Percentiles rank a stretch among this genome's conserved stretches.
Evolutionary conservation across 108 stramenopile species (phyloP).

Genomic region (Pseudonitzschia multiseries): DNA sequence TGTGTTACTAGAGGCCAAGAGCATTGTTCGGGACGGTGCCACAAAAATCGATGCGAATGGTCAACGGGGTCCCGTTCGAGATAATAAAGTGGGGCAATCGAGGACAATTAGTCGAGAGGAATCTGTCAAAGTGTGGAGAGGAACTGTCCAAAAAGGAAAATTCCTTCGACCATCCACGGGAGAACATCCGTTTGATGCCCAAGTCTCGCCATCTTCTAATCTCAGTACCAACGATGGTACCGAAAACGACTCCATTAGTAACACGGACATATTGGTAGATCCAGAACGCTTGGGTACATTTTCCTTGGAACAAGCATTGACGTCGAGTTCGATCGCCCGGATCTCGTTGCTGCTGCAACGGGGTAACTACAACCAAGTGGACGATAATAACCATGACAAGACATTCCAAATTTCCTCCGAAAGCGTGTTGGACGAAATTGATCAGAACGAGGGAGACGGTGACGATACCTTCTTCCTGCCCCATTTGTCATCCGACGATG

Average conservation of each 20-base stretch:
- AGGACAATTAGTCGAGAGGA: background rate
- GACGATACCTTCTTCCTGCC: background rate
- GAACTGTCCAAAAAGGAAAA: conserved; percentile 26
- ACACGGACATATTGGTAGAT: conserved; percentile 30
- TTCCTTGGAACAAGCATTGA: conserved; percentile 14
- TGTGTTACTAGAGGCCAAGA: conserved; percentile 14
- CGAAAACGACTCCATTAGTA: too few species aligned
- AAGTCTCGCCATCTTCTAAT: background rate
- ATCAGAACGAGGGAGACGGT: background rate
- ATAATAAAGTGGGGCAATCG: background rate
- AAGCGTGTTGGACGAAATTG: background rate
- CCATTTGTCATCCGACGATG: conserved; percentile 1
- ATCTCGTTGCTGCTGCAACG: background rate
- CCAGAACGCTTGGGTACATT: conserved; percentile 24
- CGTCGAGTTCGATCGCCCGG: conserved; percentile 14
- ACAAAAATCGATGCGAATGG: background rate
- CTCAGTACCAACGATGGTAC: background rate
- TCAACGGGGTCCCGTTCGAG: too few species aligned
- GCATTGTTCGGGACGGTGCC: background rate
- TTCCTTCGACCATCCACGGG: conserved; percentile 20
- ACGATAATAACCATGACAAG: background rate
- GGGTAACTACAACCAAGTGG: background rate
- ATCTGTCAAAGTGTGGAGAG: background rate
- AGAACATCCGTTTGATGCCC: conserved; percentile 28
- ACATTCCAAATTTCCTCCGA: too few species aligned